A percentile compares a stretch with the other conserved stretches of the same genome.
These are phyloP conservation scores for Magnaporthales sp. DNA, from an alignment of 2,329 filamentous ascomycete genomes.

Conservation along the genomic window DNA sequence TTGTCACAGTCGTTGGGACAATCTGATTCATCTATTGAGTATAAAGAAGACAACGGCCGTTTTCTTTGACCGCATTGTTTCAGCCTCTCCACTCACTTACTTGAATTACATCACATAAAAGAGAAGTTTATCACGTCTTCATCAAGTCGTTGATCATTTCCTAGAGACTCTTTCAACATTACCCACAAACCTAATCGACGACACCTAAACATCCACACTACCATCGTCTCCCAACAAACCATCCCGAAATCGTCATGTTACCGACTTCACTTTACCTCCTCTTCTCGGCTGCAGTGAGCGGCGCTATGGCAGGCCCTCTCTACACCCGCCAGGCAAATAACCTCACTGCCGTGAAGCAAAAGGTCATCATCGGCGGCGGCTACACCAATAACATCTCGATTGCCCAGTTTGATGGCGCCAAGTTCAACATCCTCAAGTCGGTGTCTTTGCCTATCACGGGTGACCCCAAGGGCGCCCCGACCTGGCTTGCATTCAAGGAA, in stretches of 20 bases:
- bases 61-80: neutral
- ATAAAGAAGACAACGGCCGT: neutral
- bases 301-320: constrained; percentile 1
- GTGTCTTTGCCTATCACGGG: neutral
- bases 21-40: neutral
- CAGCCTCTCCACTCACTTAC: neutral
- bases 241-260: neutral
- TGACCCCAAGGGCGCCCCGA: constrained; percentile 22
- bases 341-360: constrained; percentile 9
- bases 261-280: constrained; percentile 3
- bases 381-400: constrained; percentile 28
- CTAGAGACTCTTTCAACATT: neutral
- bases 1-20: neutral
- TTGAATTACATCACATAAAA: neutral
- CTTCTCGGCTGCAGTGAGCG: neutral
- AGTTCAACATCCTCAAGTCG: constrained; percentile 25
- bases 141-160: neutral
- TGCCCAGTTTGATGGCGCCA: constrained; percentile 30
- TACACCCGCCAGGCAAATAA: neutral
- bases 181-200: neutral
- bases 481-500: constrained; percentile 35
- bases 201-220: neutral
- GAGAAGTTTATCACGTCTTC: neutral
- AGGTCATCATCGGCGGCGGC: constrained; percentile 29
- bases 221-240: neutral